Evolutionary conservation across 2,329 filamentous ascomycete species (phyloP).

Genomic region (Claviceps capensis): DNA sequence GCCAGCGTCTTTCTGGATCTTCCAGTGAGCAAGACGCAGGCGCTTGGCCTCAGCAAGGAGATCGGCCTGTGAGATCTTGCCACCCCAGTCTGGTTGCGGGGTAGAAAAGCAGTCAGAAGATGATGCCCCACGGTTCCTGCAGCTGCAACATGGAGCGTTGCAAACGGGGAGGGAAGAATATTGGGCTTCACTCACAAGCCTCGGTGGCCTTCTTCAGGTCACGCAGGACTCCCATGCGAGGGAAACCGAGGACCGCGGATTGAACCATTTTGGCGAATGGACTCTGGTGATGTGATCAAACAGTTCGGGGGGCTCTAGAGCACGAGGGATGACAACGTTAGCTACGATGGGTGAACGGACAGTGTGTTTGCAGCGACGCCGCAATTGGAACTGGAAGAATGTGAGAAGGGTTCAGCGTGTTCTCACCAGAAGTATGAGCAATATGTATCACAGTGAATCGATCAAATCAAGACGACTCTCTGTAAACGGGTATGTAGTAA

Average conservation of each 20-base stretch:
- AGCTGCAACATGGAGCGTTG: too few species aligned
- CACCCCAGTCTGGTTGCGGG: constrained; percentile 53
- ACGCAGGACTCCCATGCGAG: constrained; percentile 95
- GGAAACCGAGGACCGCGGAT: constrained; percentile 86
- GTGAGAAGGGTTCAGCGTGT: not conserved
- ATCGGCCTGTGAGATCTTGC: constrained; percentile 83
- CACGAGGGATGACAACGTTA: not conserved
- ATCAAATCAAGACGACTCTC: constrained; percentile 4
- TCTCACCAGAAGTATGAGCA: constrained; percentile 3
- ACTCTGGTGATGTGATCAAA: constrained; percentile 6
- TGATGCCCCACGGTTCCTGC: not conserved
- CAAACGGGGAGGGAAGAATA: not conserved
- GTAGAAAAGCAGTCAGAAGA: constrained; percentile 11
- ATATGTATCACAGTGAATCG: constrained; percentile 7
- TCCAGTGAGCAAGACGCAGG: constrained; percentile 93
- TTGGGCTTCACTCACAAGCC: constrained; percentile 46
- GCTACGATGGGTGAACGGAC: constrained; percentile 1
- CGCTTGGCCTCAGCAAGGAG: constrained; percentile 93
- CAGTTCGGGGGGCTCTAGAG: constrained; percentile 2
- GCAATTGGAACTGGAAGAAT: not conserved
- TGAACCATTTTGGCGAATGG: constrained; percentile 42
- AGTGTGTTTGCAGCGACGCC: not conserved
- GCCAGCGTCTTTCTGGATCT: constrained; percentile 97
- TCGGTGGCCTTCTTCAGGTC: constrained; percentile 99
- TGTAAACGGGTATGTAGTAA: not conserved